Percentiles rank a stretch among this genome's conserved stretches.
phyloP scores from a whole-genome alignment of 805 yeast genomes.

The Schwanniomyces occidentalis region DNA sequence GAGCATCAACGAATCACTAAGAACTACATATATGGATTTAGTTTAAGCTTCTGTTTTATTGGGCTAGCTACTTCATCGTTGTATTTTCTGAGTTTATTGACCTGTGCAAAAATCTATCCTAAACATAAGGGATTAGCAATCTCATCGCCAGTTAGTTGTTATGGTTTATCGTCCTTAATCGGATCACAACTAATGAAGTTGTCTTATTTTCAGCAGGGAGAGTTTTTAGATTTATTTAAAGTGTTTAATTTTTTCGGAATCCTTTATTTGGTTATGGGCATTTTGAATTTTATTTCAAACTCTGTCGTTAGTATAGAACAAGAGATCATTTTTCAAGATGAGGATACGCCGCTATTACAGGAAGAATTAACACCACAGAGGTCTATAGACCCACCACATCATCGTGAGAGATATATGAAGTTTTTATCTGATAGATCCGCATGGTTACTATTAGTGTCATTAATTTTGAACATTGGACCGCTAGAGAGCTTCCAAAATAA shows the following conservation, averaged over 20 bases:
- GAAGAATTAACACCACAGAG: constrained; percentile 30
- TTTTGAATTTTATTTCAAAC: constrained; percentile 62
- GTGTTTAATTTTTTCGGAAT: constrained; percentile 55
- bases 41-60: constrained; percentile 55
- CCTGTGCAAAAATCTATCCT: constrained; percentile 87
- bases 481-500: constrained; percentile 82
- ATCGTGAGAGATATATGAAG: constrained; percentile 30
- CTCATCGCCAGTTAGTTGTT: constrained; percentile 84
- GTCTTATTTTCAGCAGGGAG: constrained; percentile 29
- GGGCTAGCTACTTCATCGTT: constrained; percentile 75
- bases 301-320: constrained; percentile 62
- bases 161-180: constrained; percentile 78
- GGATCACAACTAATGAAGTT: constrained; percentile 62
- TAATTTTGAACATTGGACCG: constrained; percentile 76
- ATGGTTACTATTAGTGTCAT: constrained; percentile 60
- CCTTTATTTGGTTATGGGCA: constrained; percentile 56
- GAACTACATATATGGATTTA: constrained; percentile 24
- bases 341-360: constrained; percentile 31
- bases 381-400: constrained; percentile 38
- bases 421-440: constrained; percentile 58
- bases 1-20: constrained; percentile 2
- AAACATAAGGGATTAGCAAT: constrained; percentile 75
- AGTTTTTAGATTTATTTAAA: constrained; percentile 44
- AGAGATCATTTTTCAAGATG: constrained; percentile 42
- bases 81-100: constrained; percentile 67